Evolutionary conservation across 176 grass and related monocot species (phyloP).

Genomic region (Avena sativa): DNA sequence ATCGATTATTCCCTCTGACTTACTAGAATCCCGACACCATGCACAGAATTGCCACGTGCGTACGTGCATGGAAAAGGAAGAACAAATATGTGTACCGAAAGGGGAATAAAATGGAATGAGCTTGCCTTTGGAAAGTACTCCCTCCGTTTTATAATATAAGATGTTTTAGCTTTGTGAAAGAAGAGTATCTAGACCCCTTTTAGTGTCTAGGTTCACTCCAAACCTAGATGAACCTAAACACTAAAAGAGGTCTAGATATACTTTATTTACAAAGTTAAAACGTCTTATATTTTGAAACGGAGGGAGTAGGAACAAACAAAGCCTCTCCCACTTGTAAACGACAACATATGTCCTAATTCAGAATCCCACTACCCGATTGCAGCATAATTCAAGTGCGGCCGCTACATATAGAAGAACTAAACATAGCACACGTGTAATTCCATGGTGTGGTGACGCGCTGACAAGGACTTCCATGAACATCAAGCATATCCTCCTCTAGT

Average conservation of each 20-base stretch:
- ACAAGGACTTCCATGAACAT: conserved; percentile 15
- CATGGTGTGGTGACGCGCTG: conserved; percentile 19
- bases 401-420: background rate
- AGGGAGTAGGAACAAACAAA: conserved; percentile 55
- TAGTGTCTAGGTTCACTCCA: no score
- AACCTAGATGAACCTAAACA: no score
- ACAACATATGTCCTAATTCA: conserved; percentile 16
- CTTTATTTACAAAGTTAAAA: no score
- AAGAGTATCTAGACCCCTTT: no score
- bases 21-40: background rate
- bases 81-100: conserved; percentile 31
- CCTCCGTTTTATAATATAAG: no score
- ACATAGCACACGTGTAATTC: conserved; percentile 23
- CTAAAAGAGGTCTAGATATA: no score
- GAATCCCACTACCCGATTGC: conserved; percentile 41
- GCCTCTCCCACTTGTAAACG: conserved; percentile 43
- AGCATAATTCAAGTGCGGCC: conserved; percentile 28
- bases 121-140: conserved; percentile 33
- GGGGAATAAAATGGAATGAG: background rate
- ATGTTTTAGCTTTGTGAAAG: no score
- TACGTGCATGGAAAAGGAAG: no score
- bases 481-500: conserved; percentile 8
- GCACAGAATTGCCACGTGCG: conserved; percentile 15
- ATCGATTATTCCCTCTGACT: background rate
- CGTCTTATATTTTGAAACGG: no score